These are phyloP conservation scores for Phytophthora tubulina DNA, from an alignment of 352 stramenopile genomes.

Conservation along the genomic window DNA sequence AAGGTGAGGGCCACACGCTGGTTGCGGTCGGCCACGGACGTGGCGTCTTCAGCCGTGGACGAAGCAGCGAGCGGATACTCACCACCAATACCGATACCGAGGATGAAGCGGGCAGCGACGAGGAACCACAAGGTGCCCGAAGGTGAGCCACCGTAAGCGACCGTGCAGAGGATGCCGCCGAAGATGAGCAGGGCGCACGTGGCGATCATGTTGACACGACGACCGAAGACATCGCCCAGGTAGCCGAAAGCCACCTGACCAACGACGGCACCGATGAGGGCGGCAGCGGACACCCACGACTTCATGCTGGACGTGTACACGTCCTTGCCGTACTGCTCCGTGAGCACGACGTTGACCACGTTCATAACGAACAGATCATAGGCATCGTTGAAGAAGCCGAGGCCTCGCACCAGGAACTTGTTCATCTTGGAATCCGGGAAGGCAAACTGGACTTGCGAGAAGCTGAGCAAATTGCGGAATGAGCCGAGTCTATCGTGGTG, in stretches of 20 bases:
- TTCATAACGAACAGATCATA: constrained; percentile 87
- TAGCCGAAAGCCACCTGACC: constrained; percentile 69
- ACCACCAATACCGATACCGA: constrained; percentile 72
- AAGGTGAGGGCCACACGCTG: constrained; percentile 68
- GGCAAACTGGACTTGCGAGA: constrained; percentile 15
- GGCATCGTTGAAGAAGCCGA: constrained; percentile 81
- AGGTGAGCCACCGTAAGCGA: constrained; percentile 54
- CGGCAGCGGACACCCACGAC: constrained; percentile 63
- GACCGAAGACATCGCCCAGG: constrained; percentile 71
- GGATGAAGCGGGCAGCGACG: constrained; percentile 60
- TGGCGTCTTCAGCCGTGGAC: constrained; percentile 70
- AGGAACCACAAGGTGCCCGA: constrained; percentile 70
- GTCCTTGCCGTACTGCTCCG: constrained; percentile 66
- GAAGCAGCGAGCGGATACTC: constrained; percentile 62
- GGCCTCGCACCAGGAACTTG: constrained; percentile 69
- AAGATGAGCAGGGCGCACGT: constrained; percentile 76
- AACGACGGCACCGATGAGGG: constrained; percentile 67
- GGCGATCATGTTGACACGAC: constrained; percentile 72
- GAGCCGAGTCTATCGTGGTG: constrained; percentile 5
- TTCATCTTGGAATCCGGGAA: constrained; percentile 40
- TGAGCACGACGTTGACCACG: constrained; percentile 80
- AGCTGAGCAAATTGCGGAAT: constrained; percentile 36
- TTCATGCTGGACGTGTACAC: constrained; percentile 73
- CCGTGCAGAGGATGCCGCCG: constrained; percentile 69
- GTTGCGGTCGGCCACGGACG: constrained; percentile 59